phyloP scores from a whole-genome alignment of 116 monocot species.

The Cymodocea nodosa region DNA sequence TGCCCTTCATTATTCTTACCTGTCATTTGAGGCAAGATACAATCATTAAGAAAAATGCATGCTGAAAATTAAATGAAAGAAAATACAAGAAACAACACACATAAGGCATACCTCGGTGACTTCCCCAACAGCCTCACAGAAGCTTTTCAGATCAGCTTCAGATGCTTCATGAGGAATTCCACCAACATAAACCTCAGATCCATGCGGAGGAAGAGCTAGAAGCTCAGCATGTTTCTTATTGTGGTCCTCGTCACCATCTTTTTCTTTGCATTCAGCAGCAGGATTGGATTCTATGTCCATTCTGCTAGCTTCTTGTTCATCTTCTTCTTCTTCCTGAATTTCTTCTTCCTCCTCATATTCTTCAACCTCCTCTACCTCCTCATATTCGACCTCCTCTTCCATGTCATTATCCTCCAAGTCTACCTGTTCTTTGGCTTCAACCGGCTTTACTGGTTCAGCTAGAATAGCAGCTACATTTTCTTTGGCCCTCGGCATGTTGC shows the following conservation, averaged over 20 bases:
- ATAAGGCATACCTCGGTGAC: conserved; percentile 38
- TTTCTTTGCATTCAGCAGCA: conserved; percentile 5
- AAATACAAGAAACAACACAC: neutral
- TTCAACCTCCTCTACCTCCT: conserved; percentile 56
- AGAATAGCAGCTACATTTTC: conserved; percentile 21
- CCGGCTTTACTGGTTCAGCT: conserved; percentile 20
- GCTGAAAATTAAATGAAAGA: neutral
- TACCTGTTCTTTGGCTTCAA: conserved; percentile 28
- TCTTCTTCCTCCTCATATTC: conserved; percentile 29
- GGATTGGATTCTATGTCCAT: conserved; percentile 1
- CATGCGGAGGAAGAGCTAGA: conserved; percentile 74
- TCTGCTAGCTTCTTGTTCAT: conserved; percentile 5
- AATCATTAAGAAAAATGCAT: conserved; percentile 1
- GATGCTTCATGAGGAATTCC: conserved; percentile 40
- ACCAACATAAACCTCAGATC: conserved; percentile 74
- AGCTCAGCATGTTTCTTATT: conserved; percentile 39
- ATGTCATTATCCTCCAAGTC: conserved; percentile 20
- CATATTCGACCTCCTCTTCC: conserved; percentile 61
- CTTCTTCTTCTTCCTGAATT: conserved; percentile 15
- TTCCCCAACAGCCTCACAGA: conserved; percentile 66
- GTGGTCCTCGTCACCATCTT: conserved; percentile 16
- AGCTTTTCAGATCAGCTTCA: conserved; percentile 37
- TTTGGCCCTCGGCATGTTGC: conserved; percentile 55
- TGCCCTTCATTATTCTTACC: conserved; percentile 73
- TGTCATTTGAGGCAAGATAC: conserved; percentile 11